phyloP scores from a whole-genome alignment of 1,284 basidiomycete genomes.

The Malassezia psittaci region DNA sequence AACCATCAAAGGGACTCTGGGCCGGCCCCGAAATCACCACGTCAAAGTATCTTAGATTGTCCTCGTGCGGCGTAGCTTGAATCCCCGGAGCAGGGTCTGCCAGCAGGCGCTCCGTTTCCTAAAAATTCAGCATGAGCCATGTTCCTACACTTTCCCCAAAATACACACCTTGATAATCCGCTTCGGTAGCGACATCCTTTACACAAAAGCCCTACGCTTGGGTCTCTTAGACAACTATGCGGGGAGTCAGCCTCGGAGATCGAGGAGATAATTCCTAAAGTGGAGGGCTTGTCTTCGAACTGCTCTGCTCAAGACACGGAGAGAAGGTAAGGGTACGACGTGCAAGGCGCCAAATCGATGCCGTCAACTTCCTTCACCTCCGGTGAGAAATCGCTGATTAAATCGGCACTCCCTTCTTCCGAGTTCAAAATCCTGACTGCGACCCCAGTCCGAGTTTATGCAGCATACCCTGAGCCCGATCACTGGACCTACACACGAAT shows the following conservation, averaged over 20 bases:
- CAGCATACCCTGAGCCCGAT: slow-evolving; percentile 25
- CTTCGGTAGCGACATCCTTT: slow-evolving; percentile 37
- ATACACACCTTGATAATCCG: slow-evolving; percentile 44
- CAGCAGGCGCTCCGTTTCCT: slow-evolving; percentile 95
- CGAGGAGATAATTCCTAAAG: not conserved
- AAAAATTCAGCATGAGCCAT: not conserved
- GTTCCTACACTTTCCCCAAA: slow-evolving; percentile 59
- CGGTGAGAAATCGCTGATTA: slow-evolving; percentile 43
- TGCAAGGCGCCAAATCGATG: slow-evolving; percentile 1
- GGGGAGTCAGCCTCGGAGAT: not conserved
- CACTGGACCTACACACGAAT: slow-evolving; percentile 38
- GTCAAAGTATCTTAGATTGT: slow-evolving; percentile 97
- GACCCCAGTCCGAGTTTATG: slow-evolving; percentile 43
- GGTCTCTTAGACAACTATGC: not conserved
- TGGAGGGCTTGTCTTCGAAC: not conserved
- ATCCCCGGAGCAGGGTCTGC: slow-evolving; percentile 94
- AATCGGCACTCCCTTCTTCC: slow-evolving; percentile 38
- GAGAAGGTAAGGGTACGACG: not conserved
- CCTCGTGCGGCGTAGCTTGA: slow-evolving; percentile 82
- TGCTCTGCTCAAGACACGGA: too few species aligned
- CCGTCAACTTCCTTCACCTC: slow-evolving; percentile 42
- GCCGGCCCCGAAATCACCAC: slow-evolving; percentile 89
- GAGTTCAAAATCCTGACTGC: slow-evolving; percentile 43
- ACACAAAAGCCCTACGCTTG: not conserved
- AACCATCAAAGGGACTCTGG: slow-evolving; percentile 73